phyloP scores from a whole-genome alignment of 768 basidiomycete genomes.

The Clitopilus passeckerianus region DNA sequence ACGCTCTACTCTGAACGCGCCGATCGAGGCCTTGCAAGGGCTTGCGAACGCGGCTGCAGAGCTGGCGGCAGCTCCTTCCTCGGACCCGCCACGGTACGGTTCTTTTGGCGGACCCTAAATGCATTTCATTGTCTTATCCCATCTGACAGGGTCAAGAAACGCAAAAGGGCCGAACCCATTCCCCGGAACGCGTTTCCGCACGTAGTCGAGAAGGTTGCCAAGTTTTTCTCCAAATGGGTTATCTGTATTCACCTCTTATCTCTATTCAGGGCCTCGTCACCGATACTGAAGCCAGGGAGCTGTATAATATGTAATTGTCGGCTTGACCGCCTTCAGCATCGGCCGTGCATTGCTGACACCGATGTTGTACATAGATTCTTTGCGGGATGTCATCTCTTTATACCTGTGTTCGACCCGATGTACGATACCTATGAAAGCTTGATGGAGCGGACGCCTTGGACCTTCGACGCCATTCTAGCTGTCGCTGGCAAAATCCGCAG shows the following conservation, averaged over 20 bases:
- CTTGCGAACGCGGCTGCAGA: conserved; percentile 95
- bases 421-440: conserved; percentile 94
- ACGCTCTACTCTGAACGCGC: conserved; percentile 79
- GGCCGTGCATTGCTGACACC: conserved; percentile 25
- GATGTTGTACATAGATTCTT: conserved; percentile 70
- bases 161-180: conserved; percentile 78
- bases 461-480: conserved; percentile 89
- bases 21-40: conserved; percentile 91
- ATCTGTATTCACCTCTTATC: conserved; percentile 3
- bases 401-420: conserved; percentile 87
- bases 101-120: conserved; percentile 3
- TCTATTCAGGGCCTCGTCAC: conserved; percentile 69
- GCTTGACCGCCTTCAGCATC: conserved; percentile 19
- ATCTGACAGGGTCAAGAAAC: conserved; percentile 65
- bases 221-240: conserved; percentile 1
- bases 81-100: conserved; percentile 54
- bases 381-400: conserved; percentile 93
- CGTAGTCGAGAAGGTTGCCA: conserved; percentile 75
- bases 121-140: conserved; percentile 4
- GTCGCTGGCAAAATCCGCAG: conserved; percentile 90
- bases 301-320: conserved; percentile 79
- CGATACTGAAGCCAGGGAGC: conserved; percentile 82
- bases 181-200: conserved; percentile 85
- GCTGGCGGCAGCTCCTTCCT: conserved; percentile 76
- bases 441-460: conserved; percentile 92